Evolutionary conservation across 306 rosid species (phyloP).

Genomic region (Oxytropis ochrocephala): DNA sequence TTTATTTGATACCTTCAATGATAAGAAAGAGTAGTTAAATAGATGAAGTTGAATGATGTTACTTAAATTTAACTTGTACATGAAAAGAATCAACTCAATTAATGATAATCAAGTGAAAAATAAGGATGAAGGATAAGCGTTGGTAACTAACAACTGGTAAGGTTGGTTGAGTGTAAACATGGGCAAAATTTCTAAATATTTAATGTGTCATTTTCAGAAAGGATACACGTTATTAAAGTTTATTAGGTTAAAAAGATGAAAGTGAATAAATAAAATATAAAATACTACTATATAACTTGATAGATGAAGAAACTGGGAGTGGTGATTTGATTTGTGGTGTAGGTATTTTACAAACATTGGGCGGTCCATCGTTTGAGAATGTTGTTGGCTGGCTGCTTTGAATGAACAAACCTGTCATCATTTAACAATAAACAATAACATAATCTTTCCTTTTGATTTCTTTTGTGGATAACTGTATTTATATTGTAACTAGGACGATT

Average conservation of each 20-base stretch:
- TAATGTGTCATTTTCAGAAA: background rate
- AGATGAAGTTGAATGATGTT: background rate
- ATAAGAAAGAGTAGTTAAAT: background rate
- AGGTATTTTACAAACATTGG: slow-evolving; percentile 20
- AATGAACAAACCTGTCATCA: background rate
- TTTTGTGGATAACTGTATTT: background rate
- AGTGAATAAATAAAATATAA: background rate
- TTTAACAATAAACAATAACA: background rate
- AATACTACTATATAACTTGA: background rate
- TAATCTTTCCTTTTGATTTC: background rate
- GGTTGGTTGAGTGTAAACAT: background rate
- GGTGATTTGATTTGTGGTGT: background rate
- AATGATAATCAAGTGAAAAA: background rate
- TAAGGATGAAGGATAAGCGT: background rate
- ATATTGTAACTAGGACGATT: no score
- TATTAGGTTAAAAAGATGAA: background rate
- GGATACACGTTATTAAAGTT: background rate
- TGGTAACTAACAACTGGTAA: no score
- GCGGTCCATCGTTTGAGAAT: slow-evolving; percentile 18
- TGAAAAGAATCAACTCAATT: background rate
- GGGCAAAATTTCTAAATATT: background rate
- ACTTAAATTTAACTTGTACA: background rate
- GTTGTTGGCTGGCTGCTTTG: slow-evolving; percentile 8
- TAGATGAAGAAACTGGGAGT: background rate
- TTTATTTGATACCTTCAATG: background rate